phyloP scores from a whole-genome alignment of 345 rosid genomes.

The Cardiospermum halicacabum region DNA sequence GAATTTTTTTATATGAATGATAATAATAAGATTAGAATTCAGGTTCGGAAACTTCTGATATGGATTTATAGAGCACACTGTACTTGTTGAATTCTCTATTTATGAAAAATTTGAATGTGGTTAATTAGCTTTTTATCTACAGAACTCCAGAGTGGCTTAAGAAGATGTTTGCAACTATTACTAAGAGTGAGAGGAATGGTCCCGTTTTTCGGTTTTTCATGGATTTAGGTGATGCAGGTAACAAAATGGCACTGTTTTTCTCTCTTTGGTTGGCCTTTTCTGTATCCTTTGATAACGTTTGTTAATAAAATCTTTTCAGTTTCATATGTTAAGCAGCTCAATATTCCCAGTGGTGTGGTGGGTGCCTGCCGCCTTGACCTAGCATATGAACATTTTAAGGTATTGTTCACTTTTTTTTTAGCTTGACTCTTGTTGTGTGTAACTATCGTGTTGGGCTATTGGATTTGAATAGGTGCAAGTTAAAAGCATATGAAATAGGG shows the following conservation, averaged over 20 bases:
- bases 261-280: background rate
- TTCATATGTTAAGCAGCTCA: slow-evolving; percentile 73
- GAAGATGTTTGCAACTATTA: slow-evolving; percentile 69
- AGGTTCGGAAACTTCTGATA: too few species aligned
- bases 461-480: background rate
- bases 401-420: slow-evolving; percentile 25
- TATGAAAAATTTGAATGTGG: background rate
- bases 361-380: slow-evolving; percentile 97
- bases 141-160: slow-evolving; percentile 95
- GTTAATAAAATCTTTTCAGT: slow-evolving; percentile 36
- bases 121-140: slow-evolving; percentile 15
- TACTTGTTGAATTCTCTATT: too few species aligned
- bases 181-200: slow-evolving; percentile 81
- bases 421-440: slow-evolving; percentile 5
- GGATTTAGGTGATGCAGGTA: slow-evolving; percentile 98
- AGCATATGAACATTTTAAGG: slow-evolving; percentile 99
- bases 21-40: too few species aligned
- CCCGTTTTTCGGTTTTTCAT: slow-evolving; percentile 89
- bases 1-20: too few species aligned
- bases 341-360: slow-evolving; percentile 93
- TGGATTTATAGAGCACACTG: too few species aligned
- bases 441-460: background rate
- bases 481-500: background rate
- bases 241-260: background rate
- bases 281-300: slow-evolving; percentile 11